Conservation (phyloP, 345 rosid species). For the Rhizophora mangle region DNA sequence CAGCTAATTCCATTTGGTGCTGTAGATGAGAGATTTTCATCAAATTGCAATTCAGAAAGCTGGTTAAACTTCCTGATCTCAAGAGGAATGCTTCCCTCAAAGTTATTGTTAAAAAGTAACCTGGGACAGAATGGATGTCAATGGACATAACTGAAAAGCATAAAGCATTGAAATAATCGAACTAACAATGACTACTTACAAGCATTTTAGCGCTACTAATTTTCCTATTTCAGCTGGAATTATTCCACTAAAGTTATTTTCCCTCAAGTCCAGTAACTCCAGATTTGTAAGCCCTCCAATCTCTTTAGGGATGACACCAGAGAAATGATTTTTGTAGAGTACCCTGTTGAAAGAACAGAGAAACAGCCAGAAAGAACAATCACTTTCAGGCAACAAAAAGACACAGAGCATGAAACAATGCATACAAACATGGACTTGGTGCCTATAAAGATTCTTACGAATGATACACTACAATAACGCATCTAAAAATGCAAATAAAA, state of each 20-base stretch:
- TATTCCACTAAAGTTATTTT: slow-evolving; percentile 59
- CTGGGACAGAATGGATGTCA: slow-evolving; percentile 33
- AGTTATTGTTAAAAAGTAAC: slow-evolving; percentile 66
- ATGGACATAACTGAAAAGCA: slow-evolving; percentile 4
- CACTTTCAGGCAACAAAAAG: background rate
- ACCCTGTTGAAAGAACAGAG: slow-evolving; percentile 35
- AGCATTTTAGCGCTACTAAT: slow-evolving; percentile 45
- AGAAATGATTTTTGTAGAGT: slow-evolving; percentile 53
- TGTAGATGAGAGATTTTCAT: slow-evolving; percentile 35
- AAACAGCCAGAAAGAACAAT: slow-evolving; percentile 6
- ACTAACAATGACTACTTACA: slow-evolving; percentile 48
- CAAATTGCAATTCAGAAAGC: slow-evolving; percentile 55
- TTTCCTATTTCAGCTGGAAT: slow-evolving; percentile 61
- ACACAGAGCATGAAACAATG: no score
- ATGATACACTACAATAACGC: no score
- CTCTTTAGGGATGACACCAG: slow-evolving; percentile 66
- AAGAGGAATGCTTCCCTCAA: slow-evolving; percentile 48
- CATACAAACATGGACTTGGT: no score
- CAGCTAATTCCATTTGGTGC: slow-evolving; percentile 29
- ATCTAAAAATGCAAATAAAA: no score
- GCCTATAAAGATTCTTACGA: no score
- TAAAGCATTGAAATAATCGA: background rate
- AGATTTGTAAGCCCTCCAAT: slow-evolving; percentile 51
- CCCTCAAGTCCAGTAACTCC: slow-evolving; percentile 65
- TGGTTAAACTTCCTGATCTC: slow-evolving; percentile 52